Evolutionary conservation across 441 rosid species (phyloP).

Genomic region (Viola pubescens): DNA sequence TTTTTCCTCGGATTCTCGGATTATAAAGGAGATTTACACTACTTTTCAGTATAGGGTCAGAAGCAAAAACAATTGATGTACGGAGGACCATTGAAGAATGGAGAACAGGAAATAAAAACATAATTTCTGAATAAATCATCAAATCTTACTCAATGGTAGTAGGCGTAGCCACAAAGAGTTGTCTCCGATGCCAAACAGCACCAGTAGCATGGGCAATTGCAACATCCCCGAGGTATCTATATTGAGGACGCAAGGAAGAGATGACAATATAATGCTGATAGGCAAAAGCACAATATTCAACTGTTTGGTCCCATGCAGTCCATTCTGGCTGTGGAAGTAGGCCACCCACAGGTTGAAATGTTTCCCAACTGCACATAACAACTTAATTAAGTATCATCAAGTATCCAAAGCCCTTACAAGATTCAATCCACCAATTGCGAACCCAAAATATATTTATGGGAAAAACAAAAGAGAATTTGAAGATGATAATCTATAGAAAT

Average conservation of each 20-base stretch:
- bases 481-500: too few species aligned
- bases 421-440: too few species aligned
- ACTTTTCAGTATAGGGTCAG: background rate
- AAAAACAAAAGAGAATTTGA: too few species aligned
- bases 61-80: background rate
- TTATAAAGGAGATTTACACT: too few species aligned
- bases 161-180: conserved; percentile 94
- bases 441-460: too few species aligned
- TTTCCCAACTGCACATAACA: conserved; percentile 82
- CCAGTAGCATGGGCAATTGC: conserved; percentile 94
- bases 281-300: conserved; percentile 95
- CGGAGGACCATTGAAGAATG: background rate
- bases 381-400: background rate
- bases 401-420: too few species aligned
- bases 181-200: conserved; percentile 97
- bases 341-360: conserved; percentile 89
- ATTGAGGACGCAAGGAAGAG: conserved; percentile 92
- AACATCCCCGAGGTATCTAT: conserved; percentile 93
- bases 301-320: conserved; percentile 99
- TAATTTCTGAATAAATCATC: background rate
- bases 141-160: conserved; percentile 91
- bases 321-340: conserved; percentile 99
- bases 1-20: background rate
- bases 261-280: conserved; percentile 92
- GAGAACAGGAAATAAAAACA: background rate